Conservation (phyloP, 176 grass and related monocot species). For the bread wheat (Triticum aestivum) region DNA sequence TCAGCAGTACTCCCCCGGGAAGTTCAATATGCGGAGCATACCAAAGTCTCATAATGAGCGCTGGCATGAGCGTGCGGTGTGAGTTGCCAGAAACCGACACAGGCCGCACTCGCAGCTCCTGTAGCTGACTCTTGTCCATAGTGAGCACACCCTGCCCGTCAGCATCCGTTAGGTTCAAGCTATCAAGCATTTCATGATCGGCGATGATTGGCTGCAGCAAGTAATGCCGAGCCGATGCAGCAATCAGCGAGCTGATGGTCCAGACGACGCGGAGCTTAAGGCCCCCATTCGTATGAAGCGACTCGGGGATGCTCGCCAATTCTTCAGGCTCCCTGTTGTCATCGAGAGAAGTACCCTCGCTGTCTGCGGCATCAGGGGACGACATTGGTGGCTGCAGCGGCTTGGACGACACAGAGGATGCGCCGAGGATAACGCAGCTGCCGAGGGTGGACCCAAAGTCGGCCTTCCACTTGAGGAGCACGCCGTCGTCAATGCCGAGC, state of each 20-base stretch:
- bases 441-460: conserved; percentile 79
- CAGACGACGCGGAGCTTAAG: conserved; percentile 86
- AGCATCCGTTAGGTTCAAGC: conserved; percentile 66
- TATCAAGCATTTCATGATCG: conserved; percentile 60
- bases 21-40: conserved; percentile 64
- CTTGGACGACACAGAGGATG: conserved; percentile 54
- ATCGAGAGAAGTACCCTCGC: not conserved
- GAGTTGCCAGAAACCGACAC: conserved; percentile 56
- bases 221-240: conserved; percentile 86
- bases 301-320: conserved; percentile 47
- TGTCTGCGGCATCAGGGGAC: not conserved
- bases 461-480: conserved; percentile 90
- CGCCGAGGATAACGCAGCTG: conserved; percentile 78
- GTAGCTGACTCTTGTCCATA: conserved; percentile 73
- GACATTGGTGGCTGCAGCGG: not conserved
- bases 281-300: conserved; percentile 58
- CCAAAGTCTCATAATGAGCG: conserved; percentile 75
- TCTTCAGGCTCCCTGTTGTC: conserved; percentile 39
- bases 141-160: conserved; percentile 81
- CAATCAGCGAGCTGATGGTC: conserved; percentile 92
- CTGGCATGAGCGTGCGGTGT: conserved; percentile 73
- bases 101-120: conserved; percentile 55
- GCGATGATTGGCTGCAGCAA: conserved; percentile 74
- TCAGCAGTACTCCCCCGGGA: conserved; percentile 49
- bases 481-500: conserved; percentile 75